Conservation (phyloP, 371 early-diverging fungal species). For the Thermomucor indicae-seudaticae region DNA sequence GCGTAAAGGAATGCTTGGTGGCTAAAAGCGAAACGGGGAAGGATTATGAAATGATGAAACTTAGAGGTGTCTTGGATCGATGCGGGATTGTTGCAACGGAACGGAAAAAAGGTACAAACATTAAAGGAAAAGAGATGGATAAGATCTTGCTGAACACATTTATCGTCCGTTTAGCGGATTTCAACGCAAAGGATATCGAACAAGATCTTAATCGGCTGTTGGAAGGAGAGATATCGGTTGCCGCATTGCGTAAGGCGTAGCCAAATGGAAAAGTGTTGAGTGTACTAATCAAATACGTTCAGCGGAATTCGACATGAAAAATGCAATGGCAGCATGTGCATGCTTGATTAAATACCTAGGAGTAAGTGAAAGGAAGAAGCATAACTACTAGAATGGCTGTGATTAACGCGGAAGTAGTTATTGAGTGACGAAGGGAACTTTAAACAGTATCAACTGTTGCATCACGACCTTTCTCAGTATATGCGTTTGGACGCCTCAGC, state of each 20-base stretch:
- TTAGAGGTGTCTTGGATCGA: slow-evolving; percentile 64
- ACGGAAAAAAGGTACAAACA: slow-evolving; percentile 40
- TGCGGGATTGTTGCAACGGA: slow-evolving; percentile 76
- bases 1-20: slow-evolving; percentile 88
- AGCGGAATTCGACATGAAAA: slow-evolving; percentile 81
- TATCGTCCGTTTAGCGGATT: slow-evolving; percentile 50
- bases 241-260: slow-evolving; percentile 64
- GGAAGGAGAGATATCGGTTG: slow-evolving; percentile 62
- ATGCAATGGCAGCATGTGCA: slow-evolving; percentile 75
- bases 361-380: slow-evolving; percentile 46
- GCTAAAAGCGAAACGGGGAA: slow-evolving; percentile 49
- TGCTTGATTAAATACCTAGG: slow-evolving; percentile 76
- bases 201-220: slow-evolving; percentile 85
- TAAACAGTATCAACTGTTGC: slow-evolving; percentile 63
- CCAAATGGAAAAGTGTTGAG: not conserved
- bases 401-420: slow-evolving; percentile 43
- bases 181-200: slow-evolving; percentile 68
- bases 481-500: slow-evolving; percentile 94
- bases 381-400: too few relatives aligned
- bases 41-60: slow-evolving; percentile 67
- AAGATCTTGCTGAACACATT: not conserved
- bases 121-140: not conserved
- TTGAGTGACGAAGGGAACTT: slow-evolving; percentile 71
- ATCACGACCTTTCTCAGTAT: slow-evolving; percentile 82
- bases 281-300: not conserved